Evolutionary conservation across 2,329 filamentous ascomycete genomes (phyloP).

Genomic region (Cercospora zeae-maydis): DNA sequence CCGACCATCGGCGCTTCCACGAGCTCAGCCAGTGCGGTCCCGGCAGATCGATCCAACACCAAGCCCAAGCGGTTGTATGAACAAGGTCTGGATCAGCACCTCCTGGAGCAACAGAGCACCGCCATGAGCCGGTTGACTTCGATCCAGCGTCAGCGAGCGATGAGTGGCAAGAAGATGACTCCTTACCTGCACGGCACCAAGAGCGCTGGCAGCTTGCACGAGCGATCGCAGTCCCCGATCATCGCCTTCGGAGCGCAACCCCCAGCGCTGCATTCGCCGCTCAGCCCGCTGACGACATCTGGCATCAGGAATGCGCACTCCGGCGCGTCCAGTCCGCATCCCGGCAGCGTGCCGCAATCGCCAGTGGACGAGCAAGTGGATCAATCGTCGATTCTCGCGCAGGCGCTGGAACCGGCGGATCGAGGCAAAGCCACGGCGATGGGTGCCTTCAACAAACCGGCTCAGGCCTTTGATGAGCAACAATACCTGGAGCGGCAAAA

Average conservation of each 20-base stretch:
- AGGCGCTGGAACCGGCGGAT: conserved; percentile 69
- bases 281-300: conserved; percentile 36
- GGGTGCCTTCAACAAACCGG: conserved; percentile 68
- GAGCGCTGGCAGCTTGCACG: conserved; percentile 66
- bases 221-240: conserved; percentile 37
- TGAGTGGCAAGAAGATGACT: conserved; percentile 49
- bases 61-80: conserved; percentile 78
- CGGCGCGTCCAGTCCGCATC: conserved; percentile 39
- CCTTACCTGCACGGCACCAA: conserved; percentile 34
- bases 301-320: conserved; percentile 38
- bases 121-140: conserved; percentile 77
- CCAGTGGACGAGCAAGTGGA: conserved; percentile 62
- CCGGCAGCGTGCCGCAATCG: conserved; percentile 39
- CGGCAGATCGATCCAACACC: conserved; percentile 61
- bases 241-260: conserved; percentile 38
- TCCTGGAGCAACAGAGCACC: conserved; percentile 75
- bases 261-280: conserved; percentile 40
- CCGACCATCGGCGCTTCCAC: conserved; percentile 47
- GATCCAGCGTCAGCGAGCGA: conserved; percentile 61
- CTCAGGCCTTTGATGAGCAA: conserved; percentile 74
- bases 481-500: conserved; percentile 79
- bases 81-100: conserved; percentile 72
- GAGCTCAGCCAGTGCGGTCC: conserved; percentile 21
- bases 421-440: conserved; percentile 76
- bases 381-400: conserved; percentile 59